Evolutionary conservation across 768 basidiomycete species (phyloP).

Genomic region (Collybia sp.): DNA sequence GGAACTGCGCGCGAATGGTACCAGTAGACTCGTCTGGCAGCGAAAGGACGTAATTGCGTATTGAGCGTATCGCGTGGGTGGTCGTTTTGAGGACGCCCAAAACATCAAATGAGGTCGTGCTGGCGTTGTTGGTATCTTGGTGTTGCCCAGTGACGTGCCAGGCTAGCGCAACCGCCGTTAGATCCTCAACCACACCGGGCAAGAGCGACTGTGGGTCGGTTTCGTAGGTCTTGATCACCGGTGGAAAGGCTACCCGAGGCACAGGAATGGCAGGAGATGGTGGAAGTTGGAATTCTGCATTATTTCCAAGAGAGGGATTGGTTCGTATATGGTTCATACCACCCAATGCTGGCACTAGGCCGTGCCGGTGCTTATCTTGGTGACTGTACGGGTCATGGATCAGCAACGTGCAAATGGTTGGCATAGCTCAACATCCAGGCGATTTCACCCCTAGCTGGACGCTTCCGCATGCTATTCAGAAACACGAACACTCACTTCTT

Average conservation of each 20-base stretch:
- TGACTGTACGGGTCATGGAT: constrained; percentile 19
- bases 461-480: too few species aligned
- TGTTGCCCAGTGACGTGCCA: constrained; percentile 47
- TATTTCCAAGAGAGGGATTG: constrained; percentile 35
- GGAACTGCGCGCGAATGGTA: constrained; percentile 52
- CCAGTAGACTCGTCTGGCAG: constrained; percentile 72
- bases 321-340: constrained; percentile 42
- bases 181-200: constrained; percentile 74
- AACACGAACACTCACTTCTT: constrained; percentile 50
- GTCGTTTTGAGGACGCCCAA: constrained; percentile 72
- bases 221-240: constrained; percentile 60
- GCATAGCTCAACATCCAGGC: not conserved
- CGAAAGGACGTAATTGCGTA: constrained; percentile 78
- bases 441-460: too few species aligned
- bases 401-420: constrained; percentile 3
- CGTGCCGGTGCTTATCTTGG: constrained; percentile 48
- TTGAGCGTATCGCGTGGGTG: constrained; percentile 75
- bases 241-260: constrained; percentile 39
- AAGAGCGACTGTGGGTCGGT: constrained; percentile 75
- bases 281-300: constrained; percentile 57
- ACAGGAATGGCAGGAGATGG: constrained; percentile 61
- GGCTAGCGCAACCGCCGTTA: constrained; percentile 53
- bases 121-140: constrained; percentile 13
- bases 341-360: constrained; percentile 76
- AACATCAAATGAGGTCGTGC: constrained; percentile 44